phyloP scores from a whole-genome alignment of 2,329 filamentous ascomycete genomes.

The Aspergillus brunneoviolaceus region DNA sequence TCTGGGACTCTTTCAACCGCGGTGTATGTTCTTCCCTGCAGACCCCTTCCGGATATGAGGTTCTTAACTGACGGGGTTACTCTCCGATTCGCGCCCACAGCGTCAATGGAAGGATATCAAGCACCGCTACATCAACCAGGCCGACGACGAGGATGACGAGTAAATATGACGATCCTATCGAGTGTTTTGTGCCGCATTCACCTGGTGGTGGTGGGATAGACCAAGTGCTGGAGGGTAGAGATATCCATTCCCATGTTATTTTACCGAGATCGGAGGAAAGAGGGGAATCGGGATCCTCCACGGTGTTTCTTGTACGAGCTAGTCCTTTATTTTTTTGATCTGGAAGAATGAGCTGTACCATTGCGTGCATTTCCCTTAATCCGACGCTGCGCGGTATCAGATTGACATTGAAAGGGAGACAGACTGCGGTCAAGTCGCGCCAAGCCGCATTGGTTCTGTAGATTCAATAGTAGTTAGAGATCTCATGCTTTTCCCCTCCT shows the following conservation, averaged over 20 bases:
- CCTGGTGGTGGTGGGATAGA: constrained; percentile 17
- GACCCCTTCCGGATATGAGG: background rate
- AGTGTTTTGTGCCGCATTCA: constrained; percentile 4
- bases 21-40: constrained; percentile 65
- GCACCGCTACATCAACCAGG: constrained; percentile 74
- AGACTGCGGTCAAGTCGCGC: background rate
- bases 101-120: constrained; percentile 99
- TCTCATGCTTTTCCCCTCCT: background rate
- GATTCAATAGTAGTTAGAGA: background rate
- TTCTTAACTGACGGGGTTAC: constrained; percentile 16
- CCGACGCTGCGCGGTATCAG: too few species aligned
- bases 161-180: constrained; percentile 25
- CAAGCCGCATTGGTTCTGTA: background rate
- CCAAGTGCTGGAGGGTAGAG: constrained; percentile 3
- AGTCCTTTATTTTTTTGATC: constrained; percentile 9
- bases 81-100: constrained; percentile 48
- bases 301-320: constrained; percentile 26
- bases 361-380: background rate
- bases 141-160: constrained; percentile 61
- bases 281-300: constrained; percentile 15
- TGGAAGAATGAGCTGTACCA: background rate
- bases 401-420: too few species aligned
- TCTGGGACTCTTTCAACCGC: constrained; percentile 90
- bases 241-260: constrained; percentile 13
- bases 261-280: constrained; percentile 13